Conservation (phyloP, 2,329 filamentous ascomycete genomes). For the Stylonectria norvegica region DNA sequence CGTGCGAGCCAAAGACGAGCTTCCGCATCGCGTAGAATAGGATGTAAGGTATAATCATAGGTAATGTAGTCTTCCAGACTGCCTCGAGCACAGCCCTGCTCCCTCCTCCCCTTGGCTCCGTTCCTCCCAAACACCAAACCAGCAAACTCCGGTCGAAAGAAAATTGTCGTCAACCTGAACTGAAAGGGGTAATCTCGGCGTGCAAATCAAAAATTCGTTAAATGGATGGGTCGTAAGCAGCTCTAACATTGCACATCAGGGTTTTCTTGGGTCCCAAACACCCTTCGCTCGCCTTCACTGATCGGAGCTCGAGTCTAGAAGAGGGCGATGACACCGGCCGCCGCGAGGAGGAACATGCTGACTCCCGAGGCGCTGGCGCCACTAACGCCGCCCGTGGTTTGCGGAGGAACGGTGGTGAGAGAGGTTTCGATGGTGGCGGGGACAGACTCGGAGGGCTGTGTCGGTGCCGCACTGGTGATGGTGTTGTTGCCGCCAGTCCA, state of each 20-base stretch:
- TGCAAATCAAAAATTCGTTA: slow-evolving; percentile 20
- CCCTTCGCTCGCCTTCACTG: slow-evolving; percentile 22
- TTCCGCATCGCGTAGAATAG: slow-evolving; percentile 22
- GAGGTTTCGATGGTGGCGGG: slow-evolving; percentile 10
- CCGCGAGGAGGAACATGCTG: slow-evolving; percentile 36
- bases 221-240: slow-evolving; percentile 19
- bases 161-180: slow-evolving; percentile 18
- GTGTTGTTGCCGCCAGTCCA: slow-evolving; percentile 34
- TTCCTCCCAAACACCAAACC: slow-evolving; percentile 24
- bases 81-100: slow-evolving; percentile 21
- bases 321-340: slow-evolving; percentile 35
- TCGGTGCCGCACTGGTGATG: slow-evolving; percentile 24
- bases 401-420: slow-evolving; percentile 13
- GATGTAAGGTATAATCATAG: slow-evolving; percentile 25
- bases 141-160: slow-evolving; percentile 22
- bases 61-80: slow-evolving; percentile 17
- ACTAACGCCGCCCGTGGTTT: slow-evolving; percentile 28
- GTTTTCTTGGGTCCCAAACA: slow-evolving; percentile 11
- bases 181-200: slow-evolving; percentile 13
- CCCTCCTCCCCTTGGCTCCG: slow-evolving; percentile 14
- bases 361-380: slow-evolving; percentile 31
- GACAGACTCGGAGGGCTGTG: slow-evolving; percentile 22
- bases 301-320: slow-evolving; percentile 30
- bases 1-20: slow-evolving; percentile 18
- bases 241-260: slow-evolving; percentile 24